Evolutionary conservation across 768 basidiomycete genomes (phyloP).

Genomic region (Leccinum pellstonianum): DNA sequence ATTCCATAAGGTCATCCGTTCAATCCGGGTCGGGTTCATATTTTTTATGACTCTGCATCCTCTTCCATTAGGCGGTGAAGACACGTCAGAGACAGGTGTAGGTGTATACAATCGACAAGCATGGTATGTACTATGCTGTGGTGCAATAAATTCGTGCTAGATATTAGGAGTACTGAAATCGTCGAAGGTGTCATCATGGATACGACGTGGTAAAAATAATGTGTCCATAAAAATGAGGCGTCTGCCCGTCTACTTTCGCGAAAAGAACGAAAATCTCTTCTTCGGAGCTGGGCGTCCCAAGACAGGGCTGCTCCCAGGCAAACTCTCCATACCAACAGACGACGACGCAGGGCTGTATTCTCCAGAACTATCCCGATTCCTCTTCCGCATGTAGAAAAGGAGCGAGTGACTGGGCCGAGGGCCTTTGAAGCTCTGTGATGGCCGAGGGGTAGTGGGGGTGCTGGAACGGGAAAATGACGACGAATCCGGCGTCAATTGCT

Average conservation of each 20-base stretch:
- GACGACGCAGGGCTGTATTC: constrained; percentile 29
- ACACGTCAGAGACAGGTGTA: neutral
- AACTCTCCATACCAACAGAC: constrained; percentile 19
- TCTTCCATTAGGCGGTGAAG: neutral
- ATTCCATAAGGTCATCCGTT: constrained; percentile 48
- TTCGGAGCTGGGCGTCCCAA: constrained; percentile 11
- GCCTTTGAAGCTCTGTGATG: constrained; percentile 27
- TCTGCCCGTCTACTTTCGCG: constrained; percentile 28
- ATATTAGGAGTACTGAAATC: constrained; percentile 13
- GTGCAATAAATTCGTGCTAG: constrained; percentile 22
- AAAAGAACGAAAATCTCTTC: constrained; percentile 32
- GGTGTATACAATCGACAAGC: constrained; percentile 8
- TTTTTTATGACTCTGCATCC: neutral
- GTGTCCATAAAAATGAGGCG: constrained; percentile 11
- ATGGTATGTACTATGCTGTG: constrained; percentile 11
- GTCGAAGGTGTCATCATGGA: constrained; percentile 18
- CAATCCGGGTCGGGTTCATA: constrained; percentile 44
- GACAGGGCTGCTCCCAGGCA: constrained; percentile 7
- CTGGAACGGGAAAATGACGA: constrained; percentile 33
- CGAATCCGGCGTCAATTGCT: constrained; percentile 31
- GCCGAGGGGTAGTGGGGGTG: constrained; percentile 28
- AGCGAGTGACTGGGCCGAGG: constrained; percentile 29
- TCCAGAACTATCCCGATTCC: constrained; percentile 14
- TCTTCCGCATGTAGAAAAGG: constrained; percentile 35
- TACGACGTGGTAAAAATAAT: constrained; percentile 6